A percentile compares a stretch with the other conserved stretches of the same genome.
These are phyloP conservation scores for Collybia sp. DNA, from an alignment of 768 basidiomycete genomes.

Conservation along the genomic window DNA sequence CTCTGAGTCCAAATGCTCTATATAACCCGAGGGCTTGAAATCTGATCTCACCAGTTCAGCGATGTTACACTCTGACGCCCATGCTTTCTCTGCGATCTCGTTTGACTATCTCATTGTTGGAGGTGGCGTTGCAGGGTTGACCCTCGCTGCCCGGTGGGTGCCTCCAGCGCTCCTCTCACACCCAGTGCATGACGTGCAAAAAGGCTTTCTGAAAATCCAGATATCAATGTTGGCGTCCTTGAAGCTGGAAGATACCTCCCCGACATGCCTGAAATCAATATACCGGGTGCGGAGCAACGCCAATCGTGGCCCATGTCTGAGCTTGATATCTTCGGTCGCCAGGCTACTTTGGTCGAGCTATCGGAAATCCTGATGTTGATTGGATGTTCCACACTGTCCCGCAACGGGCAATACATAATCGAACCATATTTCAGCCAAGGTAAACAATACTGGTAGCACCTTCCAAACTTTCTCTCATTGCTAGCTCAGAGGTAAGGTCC, in stretches of 20 bases:
- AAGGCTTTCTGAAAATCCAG: not conserved
- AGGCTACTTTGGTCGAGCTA: constrained; percentile 3
- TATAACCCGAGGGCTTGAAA: too few species aligned
- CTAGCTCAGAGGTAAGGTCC: not conserved
- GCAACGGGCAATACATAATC: constrained; percentile 6
- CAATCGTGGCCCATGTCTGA: too few species aligned
- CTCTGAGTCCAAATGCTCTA: too few species aligned
- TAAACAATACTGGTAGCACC: not conserved
- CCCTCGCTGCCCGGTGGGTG: not conserved
- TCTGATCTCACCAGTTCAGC: too few species aligned
- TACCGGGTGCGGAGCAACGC: not conserved
- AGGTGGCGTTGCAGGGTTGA: not conserved
- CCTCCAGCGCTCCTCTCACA: too few species aligned
- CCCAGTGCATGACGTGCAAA: too few species aligned
- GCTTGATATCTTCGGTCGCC: too few species aligned
- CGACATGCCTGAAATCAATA: not conserved
- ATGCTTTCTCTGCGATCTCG: too few species aligned
- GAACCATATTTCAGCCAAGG: not conserved
- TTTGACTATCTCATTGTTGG: too few species aligned
- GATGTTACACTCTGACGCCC: too few species aligned
- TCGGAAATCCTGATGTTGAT: constrained; percentile 10
- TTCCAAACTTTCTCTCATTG: too few species aligned
- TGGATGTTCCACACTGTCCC: constrained; percentile 21
- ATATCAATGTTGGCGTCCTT: not conserved
- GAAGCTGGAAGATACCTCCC: not conserved